Evolutionary conservation across 1,284 basidiomycete species (phyloP).

Genomic region (Cryptococcus amylolentus): DNA sequence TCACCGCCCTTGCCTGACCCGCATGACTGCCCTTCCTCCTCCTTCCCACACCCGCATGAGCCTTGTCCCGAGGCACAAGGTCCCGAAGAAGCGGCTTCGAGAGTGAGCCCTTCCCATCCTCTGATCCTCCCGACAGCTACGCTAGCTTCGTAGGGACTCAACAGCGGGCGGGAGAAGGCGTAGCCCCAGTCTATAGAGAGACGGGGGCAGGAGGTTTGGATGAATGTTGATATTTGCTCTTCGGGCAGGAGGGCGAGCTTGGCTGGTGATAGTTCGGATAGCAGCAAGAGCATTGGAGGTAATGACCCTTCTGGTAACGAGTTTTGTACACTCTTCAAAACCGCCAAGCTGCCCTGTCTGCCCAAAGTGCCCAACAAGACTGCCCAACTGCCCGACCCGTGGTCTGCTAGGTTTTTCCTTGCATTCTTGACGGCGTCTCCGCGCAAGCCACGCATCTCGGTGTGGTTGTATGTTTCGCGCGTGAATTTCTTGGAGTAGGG

Average conservation of each 20-base stretch:
- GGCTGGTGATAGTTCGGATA: constrained; percentile 92
- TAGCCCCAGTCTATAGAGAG: constrained; percentile 98
- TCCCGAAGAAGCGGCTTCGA: constrained; percentile 45
- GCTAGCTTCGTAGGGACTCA: constrained; percentile 91
- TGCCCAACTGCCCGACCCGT: constrained; percentile 64
- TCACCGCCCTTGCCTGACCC: background rate
- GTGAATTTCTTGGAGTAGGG: constrained; percentile 98
- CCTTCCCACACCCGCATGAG: background rate
- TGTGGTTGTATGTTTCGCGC: constrained; percentile 84
- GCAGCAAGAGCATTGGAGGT: constrained; percentile 68
- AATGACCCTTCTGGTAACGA: constrained; percentile 56
- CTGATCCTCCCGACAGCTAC: constrained; percentile 72
- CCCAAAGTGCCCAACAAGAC: constrained; percentile 95
- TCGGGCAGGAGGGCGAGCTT: constrained; percentile 82
- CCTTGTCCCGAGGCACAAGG: background rate
- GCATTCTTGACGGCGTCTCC: constrained; percentile 75
- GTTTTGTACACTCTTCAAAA: constrained; percentile 78
- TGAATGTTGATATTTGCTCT: constrained; percentile 73
- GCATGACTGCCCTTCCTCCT: no score
- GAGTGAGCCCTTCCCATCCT: constrained; percentile 47
- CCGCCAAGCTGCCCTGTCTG: constrained; percentile 85
- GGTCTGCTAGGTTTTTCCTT: constrained; percentile 58
- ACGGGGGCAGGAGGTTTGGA: constrained; percentile 94
- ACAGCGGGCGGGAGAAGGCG: constrained; percentile 81
- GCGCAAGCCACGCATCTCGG: constrained; percentile 74